phyloP scores from a whole-genome alignment of 805 yeast species.

The Hanseniaspora taiwanica region DNA sequence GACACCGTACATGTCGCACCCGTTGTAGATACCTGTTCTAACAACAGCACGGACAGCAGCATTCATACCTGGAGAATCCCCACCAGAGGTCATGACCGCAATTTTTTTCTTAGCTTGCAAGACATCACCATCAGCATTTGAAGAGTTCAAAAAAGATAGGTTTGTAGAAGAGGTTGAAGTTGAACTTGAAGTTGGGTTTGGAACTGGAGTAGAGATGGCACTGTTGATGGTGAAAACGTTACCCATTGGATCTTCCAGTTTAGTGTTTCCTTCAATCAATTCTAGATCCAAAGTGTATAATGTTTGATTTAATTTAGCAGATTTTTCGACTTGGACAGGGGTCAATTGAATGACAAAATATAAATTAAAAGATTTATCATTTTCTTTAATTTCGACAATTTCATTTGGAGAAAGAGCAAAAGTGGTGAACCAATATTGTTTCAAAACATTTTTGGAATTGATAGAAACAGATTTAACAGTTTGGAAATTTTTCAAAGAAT shows the following conservation, averaged over 20 bases:
- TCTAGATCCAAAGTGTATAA: neutral
- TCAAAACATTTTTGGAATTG: neutral
- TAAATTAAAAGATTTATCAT: neutral
- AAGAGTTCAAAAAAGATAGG: neutral
- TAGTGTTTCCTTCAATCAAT: neutral
- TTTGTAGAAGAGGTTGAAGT: constrained; percentile 1
- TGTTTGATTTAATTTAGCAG: neutral
- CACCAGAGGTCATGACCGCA: constrained; percentile 97
- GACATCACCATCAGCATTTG: neutral
- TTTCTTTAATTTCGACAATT: neutral
- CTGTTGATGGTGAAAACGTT: constrained; percentile 1
- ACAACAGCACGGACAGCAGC: constrained; percentile 93
- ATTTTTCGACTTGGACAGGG: constrained; percentile 1
- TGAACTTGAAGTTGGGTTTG: neutral
- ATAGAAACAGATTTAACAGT: neutral
- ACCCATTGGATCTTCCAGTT: constrained; percentile 2
- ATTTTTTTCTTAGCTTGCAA: constrained; percentile 37
- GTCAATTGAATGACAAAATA: constrained; percentile 2
- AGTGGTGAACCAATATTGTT: constrained; percentile 5
- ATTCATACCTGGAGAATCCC: constrained; percentile 98
- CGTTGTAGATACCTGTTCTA: constrained; percentile 74
- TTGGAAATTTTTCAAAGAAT: neutral
- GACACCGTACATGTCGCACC: constrained; percentile 84
- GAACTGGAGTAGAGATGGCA: constrained; percentile 1
- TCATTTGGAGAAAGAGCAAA: constrained; percentile 3